Conservation (phyloP, 2,329 filamentous ascomycete genomes). For the Xylaria sp. region DNA sequence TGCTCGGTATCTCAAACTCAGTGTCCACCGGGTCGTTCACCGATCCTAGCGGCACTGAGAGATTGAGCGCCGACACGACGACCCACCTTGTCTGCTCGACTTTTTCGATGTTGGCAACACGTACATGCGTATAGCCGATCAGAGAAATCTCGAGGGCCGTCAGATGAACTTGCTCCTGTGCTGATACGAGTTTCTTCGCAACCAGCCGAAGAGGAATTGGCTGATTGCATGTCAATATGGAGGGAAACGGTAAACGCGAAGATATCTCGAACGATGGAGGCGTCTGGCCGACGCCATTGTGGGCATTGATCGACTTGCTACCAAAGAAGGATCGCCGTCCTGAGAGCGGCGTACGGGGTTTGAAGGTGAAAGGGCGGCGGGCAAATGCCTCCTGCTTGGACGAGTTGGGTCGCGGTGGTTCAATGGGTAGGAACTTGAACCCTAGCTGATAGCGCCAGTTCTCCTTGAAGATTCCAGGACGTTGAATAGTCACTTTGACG, state of each 20-base stretch:
- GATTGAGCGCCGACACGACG: conserved; percentile 71
- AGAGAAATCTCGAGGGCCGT: conserved; percentile 82
- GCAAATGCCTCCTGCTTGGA: conserved; percentile 83
- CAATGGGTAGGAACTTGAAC: conserved; percentile 91
- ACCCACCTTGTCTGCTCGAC: conserved; percentile 78
- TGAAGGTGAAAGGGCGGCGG: conserved; percentile 68
- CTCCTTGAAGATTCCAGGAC: conserved; percentile 88
- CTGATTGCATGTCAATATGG: conserved; percentile 88
- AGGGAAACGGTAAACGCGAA: conserved; percentile 82
- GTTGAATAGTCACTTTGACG: conserved; percentile 90
- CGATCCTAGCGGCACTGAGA: conserved; percentile 72
- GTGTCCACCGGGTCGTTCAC: conserved; percentile 63
- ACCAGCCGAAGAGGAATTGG: conserved; percentile 81
- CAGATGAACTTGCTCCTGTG: conserved; percentile 73
- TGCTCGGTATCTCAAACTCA: conserved; percentile 72
- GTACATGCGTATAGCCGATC: conserved; percentile 77
- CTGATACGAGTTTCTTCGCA: conserved; percentile 74
- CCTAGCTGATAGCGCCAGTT: conserved; percentile 74
- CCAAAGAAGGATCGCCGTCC: conserved; percentile 64
- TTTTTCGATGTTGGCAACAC: conserved; percentile 75
- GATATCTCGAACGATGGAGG: conserved; percentile 76
- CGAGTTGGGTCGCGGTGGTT: conserved; percentile 74
- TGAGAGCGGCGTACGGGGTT: conserved; percentile 45
- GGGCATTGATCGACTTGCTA: conserved; percentile 32
- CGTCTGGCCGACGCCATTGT: conserved; percentile 43